Percentiles rank a stretch among this genome's conserved stretches.
These are phyloP conservation scores for Lactarius indigo DNA, from an alignment of 768 basidiomycete species.

Conservation along the genomic window DNA sequence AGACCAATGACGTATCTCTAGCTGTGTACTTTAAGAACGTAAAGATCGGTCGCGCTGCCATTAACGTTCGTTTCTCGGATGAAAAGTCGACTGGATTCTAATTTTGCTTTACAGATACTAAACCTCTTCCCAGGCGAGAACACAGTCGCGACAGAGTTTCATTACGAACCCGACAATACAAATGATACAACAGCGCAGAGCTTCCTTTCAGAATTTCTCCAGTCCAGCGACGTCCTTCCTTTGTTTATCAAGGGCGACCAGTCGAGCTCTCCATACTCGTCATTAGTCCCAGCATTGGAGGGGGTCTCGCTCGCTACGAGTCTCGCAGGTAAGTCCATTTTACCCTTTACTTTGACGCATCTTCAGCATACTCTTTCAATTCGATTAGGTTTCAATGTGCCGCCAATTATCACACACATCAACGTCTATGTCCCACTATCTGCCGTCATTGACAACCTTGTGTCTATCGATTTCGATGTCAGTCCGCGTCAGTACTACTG, in stretches of 20 bases:
- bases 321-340: slow-evolving; percentile 39
- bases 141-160: slow-evolving; percentile 54
- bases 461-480: slow-evolving; percentile 57
- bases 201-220: slow-evolving; percentile 60
- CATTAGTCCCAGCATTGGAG: slow-evolving; percentile 52
- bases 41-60: slow-evolving; percentile 55
- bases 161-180: slow-evolving; percentile 59
- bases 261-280: slow-evolving; percentile 57
- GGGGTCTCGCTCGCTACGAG: slow-evolving; percentile 49
- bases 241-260: slow-evolving; percentile 58
- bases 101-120: slow-evolving; percentile 41
- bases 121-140: slow-evolving; percentile 58
- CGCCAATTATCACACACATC: slow-evolving; percentile 55
- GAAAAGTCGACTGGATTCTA: neutral
- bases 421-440: slow-evolving; percentile 51
- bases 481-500: slow-evolving; percentile 23
- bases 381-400: slow-evolving; percentile 43
- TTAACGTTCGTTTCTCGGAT: slow-evolving; percentile 42
- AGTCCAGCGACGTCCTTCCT: slow-evolving; percentile 44
- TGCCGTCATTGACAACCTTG: slow-evolving; percentile 47
- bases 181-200: slow-evolving; percentile 64
- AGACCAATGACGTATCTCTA: slow-evolving; percentile 54
- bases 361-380: neutral
- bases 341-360: neutral
- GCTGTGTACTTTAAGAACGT: slow-evolving; percentile 55